Conservation (phyloP, 2,329 filamentous ascomycete species). For the Blastomyces silverae region DNA sequence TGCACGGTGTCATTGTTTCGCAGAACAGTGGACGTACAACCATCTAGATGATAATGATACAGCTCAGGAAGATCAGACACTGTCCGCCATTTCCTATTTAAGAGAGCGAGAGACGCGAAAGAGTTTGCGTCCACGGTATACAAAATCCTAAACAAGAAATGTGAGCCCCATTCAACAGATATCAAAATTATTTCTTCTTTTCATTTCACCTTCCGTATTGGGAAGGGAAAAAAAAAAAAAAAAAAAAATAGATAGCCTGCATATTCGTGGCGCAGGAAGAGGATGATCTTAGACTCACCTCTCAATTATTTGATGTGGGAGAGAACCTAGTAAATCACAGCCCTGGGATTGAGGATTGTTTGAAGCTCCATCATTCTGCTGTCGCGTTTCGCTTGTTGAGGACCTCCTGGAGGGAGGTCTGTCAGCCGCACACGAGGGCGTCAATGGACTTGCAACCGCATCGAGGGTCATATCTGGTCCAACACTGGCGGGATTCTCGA, state of each 20-base stretch:
- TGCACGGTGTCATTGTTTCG: slow-evolving; percentile 33
- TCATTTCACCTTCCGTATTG: neutral
- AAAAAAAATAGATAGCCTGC: neutral
- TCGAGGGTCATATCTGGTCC: slow-evolving; percentile 6
- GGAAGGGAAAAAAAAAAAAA: no score
- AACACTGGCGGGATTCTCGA: slow-evolving; percentile 16
- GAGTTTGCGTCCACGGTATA: slow-evolving; percentile 42
- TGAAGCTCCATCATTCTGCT: neutral
- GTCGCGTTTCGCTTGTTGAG: neutral
- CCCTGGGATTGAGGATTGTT: neutral
- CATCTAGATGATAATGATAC: slow-evolving; percentile 44
- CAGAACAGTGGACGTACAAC: slow-evolving; percentile 24
- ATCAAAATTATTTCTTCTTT: neutral
- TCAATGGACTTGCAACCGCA: neutral
- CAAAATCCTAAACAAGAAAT: slow-evolving; percentile 36
- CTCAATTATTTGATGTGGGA: slow-evolving; percentile 19
- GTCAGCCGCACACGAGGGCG: neutral
- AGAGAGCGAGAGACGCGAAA: slow-evolving; percentile 43
- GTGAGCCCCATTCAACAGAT: slow-evolving; percentile 15
- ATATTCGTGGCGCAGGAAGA: neutral
- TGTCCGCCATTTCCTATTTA: slow-evolving; percentile 42
- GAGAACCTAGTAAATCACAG: slow-evolving; percentile 9
- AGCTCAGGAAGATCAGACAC: slow-evolving; percentile 40
- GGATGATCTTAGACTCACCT: slow-evolving; percentile 14
- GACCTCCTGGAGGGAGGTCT: neutral